Conservation (phyloP, 2,329 filamentous ascomycete species). For the Penicillium sp. region DNA sequence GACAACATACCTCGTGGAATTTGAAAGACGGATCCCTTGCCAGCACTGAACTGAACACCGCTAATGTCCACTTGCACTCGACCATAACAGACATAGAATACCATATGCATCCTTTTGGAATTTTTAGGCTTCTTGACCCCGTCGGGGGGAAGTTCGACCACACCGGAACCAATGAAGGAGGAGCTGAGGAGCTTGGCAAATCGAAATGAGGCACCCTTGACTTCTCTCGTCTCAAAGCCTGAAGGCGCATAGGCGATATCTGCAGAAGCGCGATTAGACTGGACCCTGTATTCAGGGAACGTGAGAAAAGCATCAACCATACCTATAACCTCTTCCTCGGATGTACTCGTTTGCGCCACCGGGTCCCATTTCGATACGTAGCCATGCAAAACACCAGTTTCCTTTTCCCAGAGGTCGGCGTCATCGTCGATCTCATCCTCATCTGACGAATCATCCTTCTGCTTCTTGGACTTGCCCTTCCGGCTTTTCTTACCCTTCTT, state of each 20-base stretch:
- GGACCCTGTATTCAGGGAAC: too few relatives aligned
- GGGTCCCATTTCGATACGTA: slow-evolving; percentile 41
- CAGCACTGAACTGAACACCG: slow-evolving; percentile 63
- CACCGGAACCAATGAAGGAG: slow-evolving; percentile 80
- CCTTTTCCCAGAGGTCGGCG: slow-evolving; percentile 42
- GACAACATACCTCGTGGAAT: slow-evolving; percentile 76
- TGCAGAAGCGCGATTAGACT: slow-evolving; percentile 20
- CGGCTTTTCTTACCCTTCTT: slow-evolving; percentile 32
- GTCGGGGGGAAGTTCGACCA: slow-evolving; percentile 80
- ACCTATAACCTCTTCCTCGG: slow-evolving; percentile 40
- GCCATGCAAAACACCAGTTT: slow-evolving; percentile 39
- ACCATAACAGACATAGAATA: slow-evolving; percentile 83
- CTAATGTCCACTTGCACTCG: slow-evolving; percentile 68
- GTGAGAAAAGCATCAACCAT: slow-evolving; percentile 6
- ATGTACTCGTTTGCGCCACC: slow-evolving; percentile 31
- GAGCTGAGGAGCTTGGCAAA: slow-evolving; percentile 83
- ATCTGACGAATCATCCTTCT: slow-evolving; percentile 33
- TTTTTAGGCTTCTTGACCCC: slow-evolving; percentile 87
- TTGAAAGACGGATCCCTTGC: slow-evolving; percentile 85
- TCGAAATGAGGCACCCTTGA: slow-evolving; percentile 64
- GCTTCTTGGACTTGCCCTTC: slow-evolving; percentile 31
- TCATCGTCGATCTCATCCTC: slow-evolving; percentile 37
- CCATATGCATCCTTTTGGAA: slow-evolving; percentile 91
- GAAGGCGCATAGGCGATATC: slow-evolving; percentile 56
- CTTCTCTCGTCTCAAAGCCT: slow-evolving; percentile 53